phyloP scores from a whole-genome alignment of 2,329 filamentous ascomycete species.

The Aureobasidium leucospermi region DNA sequence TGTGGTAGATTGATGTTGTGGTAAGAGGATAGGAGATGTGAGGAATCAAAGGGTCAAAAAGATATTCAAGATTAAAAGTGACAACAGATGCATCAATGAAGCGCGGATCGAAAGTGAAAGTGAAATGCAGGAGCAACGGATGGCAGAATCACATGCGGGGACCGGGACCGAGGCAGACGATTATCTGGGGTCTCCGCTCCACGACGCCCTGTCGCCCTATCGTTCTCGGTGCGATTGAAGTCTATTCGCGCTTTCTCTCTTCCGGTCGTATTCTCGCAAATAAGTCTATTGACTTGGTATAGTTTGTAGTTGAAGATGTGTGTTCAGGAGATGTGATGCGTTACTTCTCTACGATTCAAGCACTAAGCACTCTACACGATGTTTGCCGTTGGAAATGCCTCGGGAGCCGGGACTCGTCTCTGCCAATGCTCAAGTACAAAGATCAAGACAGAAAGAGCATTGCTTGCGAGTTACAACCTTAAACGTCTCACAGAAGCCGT shows the following conservation, averaged over 20 bases:
- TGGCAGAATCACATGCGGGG: conserved; percentile 4
- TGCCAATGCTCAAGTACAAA: not conserved
- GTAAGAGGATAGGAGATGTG: too few species aligned
- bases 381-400: too few species aligned
- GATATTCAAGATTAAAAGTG: not conserved
- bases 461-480: too few species aligned
- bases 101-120: not conserved
- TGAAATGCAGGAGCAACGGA: not conserved
- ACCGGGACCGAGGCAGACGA: not conserved
- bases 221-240: not conserved
- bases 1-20: not conserved
- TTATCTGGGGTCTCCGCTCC: not conserved
- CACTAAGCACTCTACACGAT: too few species aligned
- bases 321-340: too few species aligned
- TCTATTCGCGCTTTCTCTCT: not conserved
- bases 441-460: not conserved
- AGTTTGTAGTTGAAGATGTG: too few species aligned
- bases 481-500: too few species aligned
- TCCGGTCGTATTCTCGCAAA: too few species aligned
- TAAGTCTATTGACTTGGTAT: too few species aligned
- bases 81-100: too few species aligned
- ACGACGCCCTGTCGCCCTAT: not conserved
- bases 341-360: too few species aligned
- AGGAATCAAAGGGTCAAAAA: not conserved
- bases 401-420: too few species aligned